Base-by-base conservation (phyloP, 2,329 filamentous ascomycete species). In the Pseudogymnoascus sp. region DNA sequence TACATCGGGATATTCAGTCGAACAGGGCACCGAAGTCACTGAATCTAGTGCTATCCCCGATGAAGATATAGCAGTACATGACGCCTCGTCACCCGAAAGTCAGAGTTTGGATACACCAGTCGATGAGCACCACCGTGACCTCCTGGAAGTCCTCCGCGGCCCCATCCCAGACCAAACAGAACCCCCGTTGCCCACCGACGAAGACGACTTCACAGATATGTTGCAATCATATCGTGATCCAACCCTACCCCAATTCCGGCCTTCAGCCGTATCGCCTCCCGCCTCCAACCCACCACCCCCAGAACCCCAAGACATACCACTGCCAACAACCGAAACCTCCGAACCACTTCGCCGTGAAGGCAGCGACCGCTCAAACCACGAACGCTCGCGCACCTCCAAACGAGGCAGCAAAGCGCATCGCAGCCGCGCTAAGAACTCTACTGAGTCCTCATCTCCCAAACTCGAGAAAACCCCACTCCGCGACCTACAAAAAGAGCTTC, bases 171-270 rank as follows among this genome's bases (percentile, higher is more conserved):
- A 55, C 28, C 49, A 55, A 55, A 55, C 49, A 33, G 49, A 55
- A 18, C 49, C 49, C 28, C 49, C 49, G 16, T 55, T 55, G 49
- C 49, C 49, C 16, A 55, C 49, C n/a, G 49, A 55, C 16, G 49
- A 55, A 16, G 49, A 55, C n/a, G 28, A 35, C 6, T 55, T 33
- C 9, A 55, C 49, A 21, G 49, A 55, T 33, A 33, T n/a, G 38
- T 6, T 25, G 61, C 16, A 68, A 68, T 33, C 23, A 65, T 71
- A 77, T 41, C 75, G 77, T 6, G 88, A 90, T 67, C 84, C 84
- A 6, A 89, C 87, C 0, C 78, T 89, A 72, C 87, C 87, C 7
- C 87, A 90, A 68, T 88, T 88, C 70, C 80, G 84, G 5, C 87
- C 49, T 14, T 55, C 49, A 55, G n/a, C 28, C 11, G 25, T 6